These are phyloP conservation scores for Solanum hybrid DNA, from an alignment of 305 asterid species.

Conservation along the genomic window DNA sequence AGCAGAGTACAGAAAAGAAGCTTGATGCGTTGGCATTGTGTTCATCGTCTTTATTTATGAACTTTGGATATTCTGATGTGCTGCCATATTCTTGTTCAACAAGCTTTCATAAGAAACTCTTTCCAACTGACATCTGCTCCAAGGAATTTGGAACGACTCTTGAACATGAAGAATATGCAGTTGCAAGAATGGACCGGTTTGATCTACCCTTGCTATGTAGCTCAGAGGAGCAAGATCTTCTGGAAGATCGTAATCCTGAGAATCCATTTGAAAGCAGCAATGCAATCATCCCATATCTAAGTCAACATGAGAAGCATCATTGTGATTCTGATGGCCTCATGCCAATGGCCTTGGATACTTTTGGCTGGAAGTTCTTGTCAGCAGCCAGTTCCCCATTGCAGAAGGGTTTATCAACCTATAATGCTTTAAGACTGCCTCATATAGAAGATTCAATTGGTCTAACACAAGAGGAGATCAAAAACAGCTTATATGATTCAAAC, in stretches of 20 bases:
- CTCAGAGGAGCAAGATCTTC: constrained; percentile 14
- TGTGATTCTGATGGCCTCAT: constrained; percentile 13
- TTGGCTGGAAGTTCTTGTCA: constrained; percentile 27
- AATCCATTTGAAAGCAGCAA: constrained; percentile 13
- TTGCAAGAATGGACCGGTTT: constrained; percentile 20
- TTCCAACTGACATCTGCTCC: neutral
- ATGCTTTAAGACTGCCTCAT: neutral
- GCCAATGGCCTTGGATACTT: constrained; percentile 10
- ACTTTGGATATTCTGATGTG: constrained; percentile 12
- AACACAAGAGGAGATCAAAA: neutral
- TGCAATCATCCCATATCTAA: constrained; percentile 13
- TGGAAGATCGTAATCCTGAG: constrained; percentile 22
- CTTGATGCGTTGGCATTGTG: constrained; percentile 14
- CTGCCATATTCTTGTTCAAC: constrained; percentile 22
- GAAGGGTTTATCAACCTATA: neutral
- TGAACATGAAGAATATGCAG: constrained; percentile 22
- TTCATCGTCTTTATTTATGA: constrained; percentile 22
- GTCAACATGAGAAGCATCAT: constrained; percentile 18
- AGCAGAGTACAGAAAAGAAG: constrained; percentile 17
- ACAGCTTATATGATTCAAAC: neutral
- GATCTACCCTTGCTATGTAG: constrained; percentile 27
- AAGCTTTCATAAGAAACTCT: neutral
- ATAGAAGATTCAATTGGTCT: neutral
- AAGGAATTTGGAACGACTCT: constrained; percentile 19
- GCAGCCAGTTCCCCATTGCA: constrained; percentile 15